Conservation (phyloP, 345 rosid species). For the Kandelia obovata region DNA sequence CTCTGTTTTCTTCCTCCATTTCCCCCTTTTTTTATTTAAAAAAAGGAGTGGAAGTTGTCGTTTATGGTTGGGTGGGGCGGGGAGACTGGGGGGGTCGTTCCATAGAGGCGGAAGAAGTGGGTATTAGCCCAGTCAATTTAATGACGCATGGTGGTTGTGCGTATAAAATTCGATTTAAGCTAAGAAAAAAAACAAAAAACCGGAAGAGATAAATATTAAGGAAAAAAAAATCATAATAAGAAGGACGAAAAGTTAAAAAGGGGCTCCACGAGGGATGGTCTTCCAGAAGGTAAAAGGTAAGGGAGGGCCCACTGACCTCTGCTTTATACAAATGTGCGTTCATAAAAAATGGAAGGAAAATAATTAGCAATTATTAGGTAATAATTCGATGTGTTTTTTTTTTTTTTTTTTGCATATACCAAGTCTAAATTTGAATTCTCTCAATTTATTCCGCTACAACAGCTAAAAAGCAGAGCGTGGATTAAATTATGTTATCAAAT, state of each 20-base stretch:
- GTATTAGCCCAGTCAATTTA: constrained; percentile 28
- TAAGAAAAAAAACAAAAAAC: too few relatives aligned
- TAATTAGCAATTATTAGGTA: too few relatives aligned
- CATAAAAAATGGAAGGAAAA: too few relatives aligned
- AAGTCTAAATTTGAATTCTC: too few relatives aligned
- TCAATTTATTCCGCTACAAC: too few relatives aligned
- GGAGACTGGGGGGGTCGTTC: constrained; percentile 18
- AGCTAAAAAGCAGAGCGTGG: too few relatives aligned
- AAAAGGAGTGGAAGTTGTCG: not conserved
- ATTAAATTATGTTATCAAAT: too few relatives aligned
- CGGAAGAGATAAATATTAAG: too few relatives aligned
- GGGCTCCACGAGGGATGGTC: constrained; percentile 21
- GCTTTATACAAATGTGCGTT: not conserved
- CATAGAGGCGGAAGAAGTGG: constrained; percentile 3
- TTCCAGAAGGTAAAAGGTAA: constrained; percentile 21
- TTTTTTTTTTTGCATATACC: too few relatives aligned
- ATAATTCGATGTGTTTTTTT: too few relatives aligned
- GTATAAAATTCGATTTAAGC: not conserved
- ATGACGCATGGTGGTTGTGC: constrained; percentile 17
- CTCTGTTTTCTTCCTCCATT: constrained; percentile 5
- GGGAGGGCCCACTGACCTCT: not conserved
- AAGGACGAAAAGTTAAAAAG: not conserved
- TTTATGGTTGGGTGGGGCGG: not conserved
- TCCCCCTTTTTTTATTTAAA: not conserved
- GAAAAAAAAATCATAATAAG: not conserved